Conservation (phyloP, 2,329 filamentous ascomycete species). For the Tolypocladium tropicale region DNA sequence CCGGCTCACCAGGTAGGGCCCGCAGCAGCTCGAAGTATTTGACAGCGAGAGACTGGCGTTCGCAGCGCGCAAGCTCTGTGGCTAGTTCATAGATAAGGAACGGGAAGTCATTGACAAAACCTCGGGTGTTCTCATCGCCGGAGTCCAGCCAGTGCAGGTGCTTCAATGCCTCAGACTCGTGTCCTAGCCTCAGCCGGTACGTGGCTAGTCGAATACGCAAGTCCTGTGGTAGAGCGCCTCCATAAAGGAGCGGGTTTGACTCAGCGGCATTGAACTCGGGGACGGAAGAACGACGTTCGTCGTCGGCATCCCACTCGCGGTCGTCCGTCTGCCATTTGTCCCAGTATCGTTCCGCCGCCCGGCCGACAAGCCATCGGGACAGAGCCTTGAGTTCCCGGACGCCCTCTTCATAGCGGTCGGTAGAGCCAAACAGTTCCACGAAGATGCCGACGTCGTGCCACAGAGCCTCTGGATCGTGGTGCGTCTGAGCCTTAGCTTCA, state of each 20-base stretch:
- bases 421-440: slow-evolving; percentile 64
- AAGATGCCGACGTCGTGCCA: slow-evolving; percentile 87
- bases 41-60: slow-evolving; percentile 29
- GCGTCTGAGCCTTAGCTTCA: slow-evolving; percentile 20
- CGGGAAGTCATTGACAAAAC: slow-evolving; percentile 53
- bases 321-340: slow-evolving; percentile 62
- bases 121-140: slow-evolving; percentile 34
- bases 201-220: slow-evolving; percentile 75
- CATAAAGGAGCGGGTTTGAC: slow-evolving; percentile 53
- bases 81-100: slow-evolving; percentile 68
- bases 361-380: slow-evolving; percentile 73
- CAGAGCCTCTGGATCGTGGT: slow-evolving; percentile 29
- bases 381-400: slow-evolving; percentile 60
- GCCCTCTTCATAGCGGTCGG: slow-evolving; percentile 53
- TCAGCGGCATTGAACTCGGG: slow-evolving; percentile 46
- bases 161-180: slow-evolving; percentile 59
- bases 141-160: slow-evolving; percentile 65
- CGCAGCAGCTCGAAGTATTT: slow-evolving; percentile 47
- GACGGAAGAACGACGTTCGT: slow-evolving; percentile 55
- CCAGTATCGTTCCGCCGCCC: slow-evolving; percentile 68
- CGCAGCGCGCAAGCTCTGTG: slow-evolving; percentile 27
- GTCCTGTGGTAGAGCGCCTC: slow-evolving; percentile 65
- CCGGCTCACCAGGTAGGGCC: slow-evolving; percentile 34
- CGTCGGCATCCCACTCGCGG: slow-evolving; percentile 75
- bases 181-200: slow-evolving; percentile 64